Evolutionary conservation across 164 flowering plant species (phyloP).

Genomic region (Macadamia integrifolia): DNA sequence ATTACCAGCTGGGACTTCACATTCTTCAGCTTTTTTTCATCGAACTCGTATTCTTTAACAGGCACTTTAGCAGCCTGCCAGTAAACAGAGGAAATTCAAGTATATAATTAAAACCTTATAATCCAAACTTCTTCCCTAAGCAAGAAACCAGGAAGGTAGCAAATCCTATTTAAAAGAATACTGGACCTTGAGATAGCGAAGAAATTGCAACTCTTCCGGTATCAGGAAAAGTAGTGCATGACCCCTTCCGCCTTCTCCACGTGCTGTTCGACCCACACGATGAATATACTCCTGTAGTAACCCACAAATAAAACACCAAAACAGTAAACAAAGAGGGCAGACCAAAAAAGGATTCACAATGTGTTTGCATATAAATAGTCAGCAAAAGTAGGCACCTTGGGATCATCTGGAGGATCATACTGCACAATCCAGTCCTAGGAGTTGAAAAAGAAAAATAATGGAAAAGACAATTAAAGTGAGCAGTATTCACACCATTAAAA

Average conservation of each 20-base stretch:
- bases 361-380: background rate
- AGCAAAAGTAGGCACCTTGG: conserved; percentile 48
- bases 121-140: background rate
- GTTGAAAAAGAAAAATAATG: background rate
- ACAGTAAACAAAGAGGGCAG: background rate
- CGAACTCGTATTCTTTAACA: conserved; percentile 72
- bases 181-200: conserved; percentile 73
- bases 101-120: background rate
- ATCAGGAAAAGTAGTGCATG: conserved; percentile 79
- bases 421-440: conserved; percentile 95
- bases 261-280: conserved; percentile 97
- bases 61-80: conserved; percentile 82
- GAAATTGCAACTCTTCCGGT: conserved; percentile 85
- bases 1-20: conserved; percentile 81
- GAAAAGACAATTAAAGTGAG: background rate
- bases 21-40: conserved; percentile 63
- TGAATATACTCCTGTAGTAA: conserved; percentile 81
- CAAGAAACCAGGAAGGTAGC: background rate
- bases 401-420: conserved; percentile 96
- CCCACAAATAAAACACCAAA: background rate
- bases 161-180: background rate
- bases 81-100: background rate
- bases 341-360: background rate
- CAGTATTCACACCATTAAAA: background rate
- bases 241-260: conserved; percentile 95